phyloP scores from a whole-genome alignment of 1,284 basidiomycete genomes.

The Ganoderma multipileum region DNA sequence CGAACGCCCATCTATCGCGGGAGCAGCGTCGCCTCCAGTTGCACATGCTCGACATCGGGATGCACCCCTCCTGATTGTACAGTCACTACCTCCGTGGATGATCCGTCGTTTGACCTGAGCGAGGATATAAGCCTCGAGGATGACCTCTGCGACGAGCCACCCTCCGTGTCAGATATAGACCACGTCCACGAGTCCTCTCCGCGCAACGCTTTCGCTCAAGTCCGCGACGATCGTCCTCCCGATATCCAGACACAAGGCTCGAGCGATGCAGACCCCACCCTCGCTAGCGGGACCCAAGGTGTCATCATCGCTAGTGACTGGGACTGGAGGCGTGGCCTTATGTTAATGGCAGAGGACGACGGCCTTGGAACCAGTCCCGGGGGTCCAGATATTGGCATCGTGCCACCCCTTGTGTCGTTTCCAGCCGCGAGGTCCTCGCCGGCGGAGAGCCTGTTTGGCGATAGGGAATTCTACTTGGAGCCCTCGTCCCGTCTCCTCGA shows the following conservation, averaged over 20 bases:
- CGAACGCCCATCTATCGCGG: background rate
- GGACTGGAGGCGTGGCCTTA: background rate
- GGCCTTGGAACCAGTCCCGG: no score
- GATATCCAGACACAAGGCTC: background rate
- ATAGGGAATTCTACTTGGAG: no score
- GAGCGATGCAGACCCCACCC: background rate
- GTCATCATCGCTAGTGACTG: background rate
- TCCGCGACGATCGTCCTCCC: background rate
- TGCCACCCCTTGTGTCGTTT: no score
- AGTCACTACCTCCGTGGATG: background rate
- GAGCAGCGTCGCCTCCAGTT: background rate
- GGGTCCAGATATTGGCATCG: background rate
- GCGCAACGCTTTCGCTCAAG: background rate
- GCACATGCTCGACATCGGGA: background rate
- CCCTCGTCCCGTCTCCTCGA: no score
- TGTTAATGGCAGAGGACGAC: background rate
- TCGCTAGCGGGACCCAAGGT: background rate
- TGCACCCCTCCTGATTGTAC: background rate
- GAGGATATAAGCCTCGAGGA: background rate
- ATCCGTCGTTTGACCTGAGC: background rate
- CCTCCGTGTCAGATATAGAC: background rate
- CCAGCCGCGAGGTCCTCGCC: no score
- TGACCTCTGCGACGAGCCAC: background rate
- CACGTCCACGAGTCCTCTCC: background rate
- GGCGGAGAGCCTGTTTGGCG: no score